Percentiles rank a stretch among this genome's conserved stretches.
phyloP scores from a whole-genome alignment of 176 grass and related monocot genomes.

The Raddia distichophylla region DNA sequence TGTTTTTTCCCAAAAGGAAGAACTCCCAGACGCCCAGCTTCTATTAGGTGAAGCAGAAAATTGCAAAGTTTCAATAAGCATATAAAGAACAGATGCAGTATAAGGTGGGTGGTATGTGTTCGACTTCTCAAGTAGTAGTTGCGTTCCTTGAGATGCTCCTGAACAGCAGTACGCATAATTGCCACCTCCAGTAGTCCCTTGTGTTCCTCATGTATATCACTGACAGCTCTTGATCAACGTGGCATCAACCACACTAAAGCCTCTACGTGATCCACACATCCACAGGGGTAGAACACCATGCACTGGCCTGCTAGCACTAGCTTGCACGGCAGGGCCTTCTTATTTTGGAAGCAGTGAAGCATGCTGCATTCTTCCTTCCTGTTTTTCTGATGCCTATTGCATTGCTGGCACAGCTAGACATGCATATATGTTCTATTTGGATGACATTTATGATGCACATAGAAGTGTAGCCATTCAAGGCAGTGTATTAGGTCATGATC shows the following conservation, averaged over 20 bases:
- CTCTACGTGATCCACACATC: too few relatives aligned
- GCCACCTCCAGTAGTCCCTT: too few relatives aligned
- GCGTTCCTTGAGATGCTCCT: too few relatives aligned
- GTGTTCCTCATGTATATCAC: too few relatives aligned
- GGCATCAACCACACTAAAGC: too few relatives aligned
- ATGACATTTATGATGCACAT: background rate
- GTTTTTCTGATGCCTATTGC: background rate
- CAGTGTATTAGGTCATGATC: background rate
- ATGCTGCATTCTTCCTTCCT: conserved; percentile 14
- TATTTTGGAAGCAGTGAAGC: conserved; percentile 26
- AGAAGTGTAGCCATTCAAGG: background rate
- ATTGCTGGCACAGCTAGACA: background rate
- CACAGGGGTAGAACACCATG: too few relatives aligned
- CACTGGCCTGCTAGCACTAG: too few relatives aligned
- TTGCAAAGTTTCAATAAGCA: background rate
- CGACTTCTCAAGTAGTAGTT: too few relatives aligned
- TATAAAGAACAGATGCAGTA: background rate
- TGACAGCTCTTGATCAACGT: too few relatives aligned
- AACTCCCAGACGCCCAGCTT: background rate
- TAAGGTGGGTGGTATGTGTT: background rate
- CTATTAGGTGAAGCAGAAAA: conserved; percentile 1
- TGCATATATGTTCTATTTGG: background rate
- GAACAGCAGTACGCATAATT: too few relatives aligned
- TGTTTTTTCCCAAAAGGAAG: background rate
- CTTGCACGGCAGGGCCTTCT: background rate